Evolutionary conservation across 2,329 filamentous ascomycete genomes (phyloP).

Genomic region (Diaporthe sp.): DNA sequence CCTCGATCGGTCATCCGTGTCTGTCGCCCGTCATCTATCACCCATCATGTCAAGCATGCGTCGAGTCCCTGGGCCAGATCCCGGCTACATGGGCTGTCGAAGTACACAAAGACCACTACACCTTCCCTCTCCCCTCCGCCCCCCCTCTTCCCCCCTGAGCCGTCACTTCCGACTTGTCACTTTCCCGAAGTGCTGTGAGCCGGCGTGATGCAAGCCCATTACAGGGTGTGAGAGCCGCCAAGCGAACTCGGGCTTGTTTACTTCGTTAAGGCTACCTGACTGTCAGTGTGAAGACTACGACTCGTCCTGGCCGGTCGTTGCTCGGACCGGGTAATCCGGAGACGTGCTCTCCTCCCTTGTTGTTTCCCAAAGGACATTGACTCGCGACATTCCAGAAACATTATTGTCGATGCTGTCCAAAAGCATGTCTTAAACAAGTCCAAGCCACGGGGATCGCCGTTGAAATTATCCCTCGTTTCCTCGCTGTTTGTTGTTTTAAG

Average conservation of each 20-base stretch:
- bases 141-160: neutral
- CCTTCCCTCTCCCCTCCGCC: neutral
- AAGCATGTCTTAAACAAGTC: slow-evolving; percentile 16
- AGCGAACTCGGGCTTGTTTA: neutral
- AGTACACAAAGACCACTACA: neutral
- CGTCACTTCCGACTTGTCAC: slow-evolving; percentile 19
- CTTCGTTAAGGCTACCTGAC: too few relatives aligned
- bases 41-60: neutral
- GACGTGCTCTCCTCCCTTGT: slow-evolving; percentile 4
- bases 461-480: neutral
- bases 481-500: neutral
- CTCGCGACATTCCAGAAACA: slow-evolving; percentile 17
- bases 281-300: neutral
- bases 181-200: slow-evolving; percentile 5
- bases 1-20: neutral
- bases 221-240: neutral
- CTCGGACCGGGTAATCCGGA: slow-evolving; percentile 1
- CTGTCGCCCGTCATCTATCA: neutral
- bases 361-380: neutral
- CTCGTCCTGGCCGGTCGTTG: neutral
- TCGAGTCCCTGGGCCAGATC: neutral
- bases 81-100: neutral
- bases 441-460: slow-evolving; percentile 17
- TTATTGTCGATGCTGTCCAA: neutral
- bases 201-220: slow-evolving; percentile 9